A percentile compares a stretch with the other conserved stretches of the same genome.
Evolutionary conservation across 345 rosid genomes (phyloP).

Genomic region (Luvunga scandens): DNA sequence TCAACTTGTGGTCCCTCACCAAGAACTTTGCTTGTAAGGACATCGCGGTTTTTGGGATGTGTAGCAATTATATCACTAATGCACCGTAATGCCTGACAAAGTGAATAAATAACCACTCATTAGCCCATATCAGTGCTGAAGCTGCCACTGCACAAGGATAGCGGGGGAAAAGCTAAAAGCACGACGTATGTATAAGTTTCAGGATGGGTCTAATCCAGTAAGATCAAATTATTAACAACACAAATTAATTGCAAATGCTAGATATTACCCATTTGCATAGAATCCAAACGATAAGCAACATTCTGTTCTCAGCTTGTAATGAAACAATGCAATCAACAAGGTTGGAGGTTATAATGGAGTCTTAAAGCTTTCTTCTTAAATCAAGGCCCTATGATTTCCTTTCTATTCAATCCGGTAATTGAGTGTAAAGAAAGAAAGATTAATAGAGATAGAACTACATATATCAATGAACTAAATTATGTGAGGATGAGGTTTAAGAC

Average conservation of each 20-base stretch:
- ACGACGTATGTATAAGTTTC: neutral
- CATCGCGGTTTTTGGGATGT: constrained; percentile 74
- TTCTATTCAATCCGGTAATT: neutral
- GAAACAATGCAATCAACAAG: neutral
- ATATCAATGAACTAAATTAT: neutral
- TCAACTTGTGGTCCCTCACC: constrained; percentile 91
- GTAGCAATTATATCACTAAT: constrained; percentile 76
- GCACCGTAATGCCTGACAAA: constrained; percentile 74
- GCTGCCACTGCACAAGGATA: neutral
- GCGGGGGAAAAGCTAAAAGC: neutral
- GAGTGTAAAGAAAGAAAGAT: neutral
- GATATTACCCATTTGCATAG: neutral
- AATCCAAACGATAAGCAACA: neutral
- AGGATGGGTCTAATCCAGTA: neutral
- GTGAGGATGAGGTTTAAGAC: neutral
- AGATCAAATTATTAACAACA: neutral
- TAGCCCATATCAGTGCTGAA: neutral
- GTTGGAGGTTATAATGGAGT: neutral
- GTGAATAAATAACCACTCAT: constrained; percentile 10
- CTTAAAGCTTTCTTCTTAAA: neutral
- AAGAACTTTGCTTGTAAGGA: constrained; percentile 83
- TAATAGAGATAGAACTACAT: neutral
- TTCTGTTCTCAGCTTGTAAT: neutral
- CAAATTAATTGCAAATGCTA: neutral
- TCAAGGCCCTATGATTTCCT: neutral